Percentiles rank a stretch among this genome's conserved stretches.
phyloP scores from a whole-genome alignment of 2,329 filamentous ascomycete genomes.

The Colletotrichum cereale region DNA sequence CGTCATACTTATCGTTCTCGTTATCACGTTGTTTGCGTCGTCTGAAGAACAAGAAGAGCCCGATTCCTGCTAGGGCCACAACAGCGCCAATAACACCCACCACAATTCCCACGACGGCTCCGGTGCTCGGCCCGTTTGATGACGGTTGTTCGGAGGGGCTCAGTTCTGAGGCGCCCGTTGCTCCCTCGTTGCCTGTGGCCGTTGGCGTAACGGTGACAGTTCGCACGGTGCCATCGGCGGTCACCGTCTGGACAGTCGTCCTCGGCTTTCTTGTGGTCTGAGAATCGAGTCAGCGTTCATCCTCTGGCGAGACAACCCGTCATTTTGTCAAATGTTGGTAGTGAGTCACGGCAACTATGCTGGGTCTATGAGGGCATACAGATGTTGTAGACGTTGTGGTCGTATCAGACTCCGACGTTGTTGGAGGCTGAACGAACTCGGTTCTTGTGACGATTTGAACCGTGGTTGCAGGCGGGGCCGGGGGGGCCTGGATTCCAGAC shows the following conservation, averaged over 20 bases:
- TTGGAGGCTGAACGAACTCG: conserved; percentile 52
- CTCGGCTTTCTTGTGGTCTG: conserved; percentile 24
- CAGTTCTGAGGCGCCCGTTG: conserved; percentile 32
- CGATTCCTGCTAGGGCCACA: conserved; percentile 52
- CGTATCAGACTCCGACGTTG: conserved; percentile 46
- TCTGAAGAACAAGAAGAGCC: conserved; percentile 59
- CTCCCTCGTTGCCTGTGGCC: conserved; percentile 42
- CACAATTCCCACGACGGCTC: conserved; percentile 62
- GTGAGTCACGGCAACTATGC: conserved; percentile 24
- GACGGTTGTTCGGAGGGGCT: conserved; percentile 15
- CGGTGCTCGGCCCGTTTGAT: conserved; percentile 54
- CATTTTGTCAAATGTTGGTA: conserved; percentile 20
- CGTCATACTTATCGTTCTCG: conserved; percentile 57
- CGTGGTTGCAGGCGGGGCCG: conserved; percentile 43
- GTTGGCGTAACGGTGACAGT: conserved; percentile 68
- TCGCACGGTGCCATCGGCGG: conserved; percentile 63
- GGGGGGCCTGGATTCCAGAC: conserved; percentile 45
- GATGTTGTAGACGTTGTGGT: conserved; percentile 41
- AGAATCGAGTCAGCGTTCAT: conserved; percentile 7
- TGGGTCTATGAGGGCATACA: conserved; percentile 34
- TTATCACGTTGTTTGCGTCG: conserved; percentile 59
- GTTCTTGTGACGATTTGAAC: conserved; percentile 42
- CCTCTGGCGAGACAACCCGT: conserved; percentile 4
- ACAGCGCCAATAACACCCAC: conserved; percentile 54
- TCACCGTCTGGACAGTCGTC: conserved; percentile 63